phyloP scores from a whole-genome alignment of 2,329 filamentous ascomycete species.

The Stenocarpella maydis region DNA sequence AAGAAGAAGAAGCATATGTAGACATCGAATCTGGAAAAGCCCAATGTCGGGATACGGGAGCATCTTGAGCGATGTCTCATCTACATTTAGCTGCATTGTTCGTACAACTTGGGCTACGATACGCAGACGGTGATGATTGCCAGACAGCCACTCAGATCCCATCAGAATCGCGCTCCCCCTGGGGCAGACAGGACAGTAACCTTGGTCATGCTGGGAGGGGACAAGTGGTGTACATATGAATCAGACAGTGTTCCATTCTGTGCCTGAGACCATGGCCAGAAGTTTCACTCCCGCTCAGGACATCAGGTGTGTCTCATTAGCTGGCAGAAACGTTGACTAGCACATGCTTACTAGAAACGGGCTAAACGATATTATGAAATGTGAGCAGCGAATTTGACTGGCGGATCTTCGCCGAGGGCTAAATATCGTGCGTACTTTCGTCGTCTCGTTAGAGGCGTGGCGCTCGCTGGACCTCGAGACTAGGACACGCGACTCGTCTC shows the following conservation, averaged over 20 bases:
- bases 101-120: neutral
- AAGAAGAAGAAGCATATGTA: slow-evolving; percentile 2
- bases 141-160: neutral
- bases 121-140: too few relatives aligned
- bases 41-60: neutral
- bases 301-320: slow-evolving; percentile 12
- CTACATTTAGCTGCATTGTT: neutral
- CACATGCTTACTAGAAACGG: neutral
- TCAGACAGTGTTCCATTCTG: neutral
- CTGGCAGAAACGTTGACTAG: neutral
- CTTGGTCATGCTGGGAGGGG: neutral
- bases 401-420: neutral
- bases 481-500: neutral
- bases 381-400: neutral
- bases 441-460: slow-evolving; percentile 2
- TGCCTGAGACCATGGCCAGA: neutral
- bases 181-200: too few relatives aligned
- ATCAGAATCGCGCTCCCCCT: too few relatives aligned
- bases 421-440: neutral
- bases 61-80: neutral
- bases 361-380: neutral
- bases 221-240: neutral
- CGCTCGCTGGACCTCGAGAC: neutral
- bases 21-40: neutral
- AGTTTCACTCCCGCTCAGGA: neutral